Conservation (phyloP, 129 eudicot genomes). For the Heracleum sosnowskyi region DNA sequence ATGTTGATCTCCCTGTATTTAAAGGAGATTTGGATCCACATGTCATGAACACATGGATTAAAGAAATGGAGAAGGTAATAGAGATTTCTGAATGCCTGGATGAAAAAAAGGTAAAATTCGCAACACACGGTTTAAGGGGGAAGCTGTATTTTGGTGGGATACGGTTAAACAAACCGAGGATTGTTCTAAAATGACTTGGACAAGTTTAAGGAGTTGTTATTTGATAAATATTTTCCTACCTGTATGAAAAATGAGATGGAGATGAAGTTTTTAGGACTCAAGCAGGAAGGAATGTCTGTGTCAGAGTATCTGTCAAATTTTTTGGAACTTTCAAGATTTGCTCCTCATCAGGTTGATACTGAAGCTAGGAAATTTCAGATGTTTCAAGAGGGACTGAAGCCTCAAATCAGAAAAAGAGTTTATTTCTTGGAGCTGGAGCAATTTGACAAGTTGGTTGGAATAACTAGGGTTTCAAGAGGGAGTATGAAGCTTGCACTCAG, state of each 20-base stretch:
- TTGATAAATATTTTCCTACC: neutral
- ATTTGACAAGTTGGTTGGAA: neutral
- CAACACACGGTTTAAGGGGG: neutral
- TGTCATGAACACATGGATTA: neutral
- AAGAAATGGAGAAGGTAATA: neutral
- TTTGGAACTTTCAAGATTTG: neutral
- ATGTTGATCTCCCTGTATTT: neutral
- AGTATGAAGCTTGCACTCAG: neutral
- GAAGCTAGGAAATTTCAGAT: neutral
- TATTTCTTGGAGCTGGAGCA: neutral
- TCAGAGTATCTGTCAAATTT: neutral
- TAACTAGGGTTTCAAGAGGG: neutral
- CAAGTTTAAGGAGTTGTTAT: no score
- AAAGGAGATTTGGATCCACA: neutral
- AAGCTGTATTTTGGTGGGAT: no score
- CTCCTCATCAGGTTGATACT: neutral
- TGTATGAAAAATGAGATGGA: neutral
- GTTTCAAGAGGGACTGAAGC: neutral
- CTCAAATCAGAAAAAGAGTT: neutral
- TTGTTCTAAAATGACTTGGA: no score
- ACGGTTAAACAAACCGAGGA: no score
- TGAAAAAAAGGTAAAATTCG: neutral
- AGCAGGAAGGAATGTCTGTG: neutral
- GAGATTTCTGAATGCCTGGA: neutral
- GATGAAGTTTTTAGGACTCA: neutral